phyloP scores from a whole-genome alignment of 2,329 filamentous ascomycete genomes.

The Aspergillus sp. region DNA sequence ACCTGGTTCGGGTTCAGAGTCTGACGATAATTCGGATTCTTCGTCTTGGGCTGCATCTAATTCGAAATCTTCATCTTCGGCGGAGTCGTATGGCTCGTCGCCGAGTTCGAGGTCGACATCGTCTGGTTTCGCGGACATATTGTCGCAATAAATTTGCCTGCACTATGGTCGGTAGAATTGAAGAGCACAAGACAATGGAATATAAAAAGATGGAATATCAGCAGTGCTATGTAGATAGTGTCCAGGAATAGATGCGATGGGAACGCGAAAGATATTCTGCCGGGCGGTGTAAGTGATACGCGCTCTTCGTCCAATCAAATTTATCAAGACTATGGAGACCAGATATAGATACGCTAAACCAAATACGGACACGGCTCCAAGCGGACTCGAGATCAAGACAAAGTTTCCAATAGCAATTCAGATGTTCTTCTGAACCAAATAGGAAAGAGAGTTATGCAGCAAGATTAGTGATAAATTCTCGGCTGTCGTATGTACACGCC shows the following conservation, averaged over 20 bases:
- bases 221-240: background rate
- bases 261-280: conserved; percentile 17
- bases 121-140: background rate
- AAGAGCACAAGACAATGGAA: too few species aligned
- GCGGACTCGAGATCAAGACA: background rate
- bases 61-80: conserved; percentile 34
- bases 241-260: background rate
- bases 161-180: too few species aligned
- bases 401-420: background rate
- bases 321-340: background rate
- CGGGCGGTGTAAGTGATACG: conserved; percentile 10
- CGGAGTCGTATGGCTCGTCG: conserved; percentile 32
- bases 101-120: conserved; percentile 19
- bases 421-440: background rate
- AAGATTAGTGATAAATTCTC: background rate
- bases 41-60: conserved; percentile 28
- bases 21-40: conserved; percentile 28
- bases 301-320: background rate
- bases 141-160: too few species aligned
- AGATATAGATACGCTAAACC: background rate
- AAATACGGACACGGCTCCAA: background rate
- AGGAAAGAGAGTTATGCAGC: background rate
- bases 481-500: background rate
- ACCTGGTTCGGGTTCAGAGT: conserved; percentile 21
- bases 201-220: too few species aligned